Conservation (phyloP, 23 red algal genomes). For the Pyropia haitanensis region DNA sequence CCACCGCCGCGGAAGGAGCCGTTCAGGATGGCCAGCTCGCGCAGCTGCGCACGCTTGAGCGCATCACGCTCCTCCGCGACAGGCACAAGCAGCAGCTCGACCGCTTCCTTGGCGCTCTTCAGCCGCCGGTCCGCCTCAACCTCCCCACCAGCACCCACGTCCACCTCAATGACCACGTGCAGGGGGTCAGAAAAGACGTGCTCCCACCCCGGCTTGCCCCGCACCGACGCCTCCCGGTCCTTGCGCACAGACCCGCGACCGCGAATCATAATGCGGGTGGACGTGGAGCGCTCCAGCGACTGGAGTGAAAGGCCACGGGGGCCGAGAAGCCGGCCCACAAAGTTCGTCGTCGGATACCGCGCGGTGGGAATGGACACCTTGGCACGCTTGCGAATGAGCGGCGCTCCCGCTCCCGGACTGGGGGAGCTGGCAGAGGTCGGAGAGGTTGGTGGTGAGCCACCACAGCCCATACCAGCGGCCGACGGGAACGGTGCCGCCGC, state of each 20-base stretch:
- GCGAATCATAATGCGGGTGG: constrained; percentile 73
- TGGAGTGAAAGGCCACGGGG: constrained; percentile 71
- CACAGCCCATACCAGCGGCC: too few relatives aligned
- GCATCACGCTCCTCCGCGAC: constrained; percentile 73
- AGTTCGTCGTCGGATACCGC: constrained; percentile 69
- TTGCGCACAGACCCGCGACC: constrained; percentile 68
- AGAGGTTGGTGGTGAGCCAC: too few relatives aligned
- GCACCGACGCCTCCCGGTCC: constrained; percentile 70
- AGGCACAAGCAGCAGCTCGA: constrained; percentile 66
- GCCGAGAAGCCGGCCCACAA: constrained; percentile 71
- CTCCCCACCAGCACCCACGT: constrained; percentile 32
- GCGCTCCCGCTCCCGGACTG: too few relatives aligned
- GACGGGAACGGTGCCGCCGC: too few relatives aligned
- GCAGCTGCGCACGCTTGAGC: constrained; percentile 49
- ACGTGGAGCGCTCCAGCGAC: constrained; percentile 56
- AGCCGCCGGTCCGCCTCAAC: constrained; percentile 26
- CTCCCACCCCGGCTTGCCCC: constrained; percentile 79
- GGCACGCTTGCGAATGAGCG: constrained; percentile 29
- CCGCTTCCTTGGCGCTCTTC: constrained; percentile 27
- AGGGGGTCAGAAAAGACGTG: constrained; percentile 73
- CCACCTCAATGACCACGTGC: constrained; percentile 71
- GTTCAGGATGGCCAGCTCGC: constrained; percentile 74
- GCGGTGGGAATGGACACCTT: constrained; percentile 48
- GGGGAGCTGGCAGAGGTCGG: too few relatives aligned
- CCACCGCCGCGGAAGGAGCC: constrained; percentile 3